Percentiles rank a stretch among this genome's conserved stretches.
Conservation (phyloP, 2,329 filamentous ascomycete species). For the Dactylellina haptotyla region DNA sequence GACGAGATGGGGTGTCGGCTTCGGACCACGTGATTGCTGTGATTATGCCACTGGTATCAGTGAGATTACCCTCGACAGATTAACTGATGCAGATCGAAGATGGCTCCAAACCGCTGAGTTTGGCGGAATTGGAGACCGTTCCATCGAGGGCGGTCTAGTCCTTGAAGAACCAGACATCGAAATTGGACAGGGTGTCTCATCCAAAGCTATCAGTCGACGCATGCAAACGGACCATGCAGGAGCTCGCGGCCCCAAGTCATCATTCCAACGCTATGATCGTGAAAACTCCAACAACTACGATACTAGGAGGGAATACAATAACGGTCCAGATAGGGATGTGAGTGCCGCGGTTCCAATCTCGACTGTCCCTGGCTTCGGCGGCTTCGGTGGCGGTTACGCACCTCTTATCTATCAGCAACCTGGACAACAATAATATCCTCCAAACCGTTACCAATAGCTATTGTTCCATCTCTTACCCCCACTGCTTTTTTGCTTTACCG, state of each 20-base stretch:
- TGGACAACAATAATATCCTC: conserved; percentile 29
- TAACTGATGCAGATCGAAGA: conserved; percentile 95
- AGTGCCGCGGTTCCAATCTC: conserved; percentile 28
- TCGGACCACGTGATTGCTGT: conserved; percentile 94
- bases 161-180: conserved; percentile 99
- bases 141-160: conserved; percentile 83
- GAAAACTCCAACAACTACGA: conserved; percentile 46
- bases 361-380: conserved; percentile 41
- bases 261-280: conserved; percentile 45
- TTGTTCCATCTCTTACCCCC: neutral
- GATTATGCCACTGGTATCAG: conserved; percentile 93
- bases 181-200: conserved; percentile 95
- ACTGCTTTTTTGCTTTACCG: neutral
- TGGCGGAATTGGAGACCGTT: conserved; percentile 85
- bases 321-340: conserved; percentile 43
- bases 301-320: conserved; percentile 34
- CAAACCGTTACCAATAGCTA: neutral
- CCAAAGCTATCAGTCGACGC: conserved; percentile 73
- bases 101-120: conserved; percentile 96
- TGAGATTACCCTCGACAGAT: conserved; percentile 87
- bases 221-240: conserved; percentile 74
- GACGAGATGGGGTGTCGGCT: conserved; percentile 97
- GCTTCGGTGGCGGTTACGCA: conserved; percentile 32
- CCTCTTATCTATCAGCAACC: conserved; percentile 52
- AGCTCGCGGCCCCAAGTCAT: conserved; percentile 72